Conservation (phyloP, 495 filamentous ascomycete genomes). For the Delitschia confertaspora region DNA sequence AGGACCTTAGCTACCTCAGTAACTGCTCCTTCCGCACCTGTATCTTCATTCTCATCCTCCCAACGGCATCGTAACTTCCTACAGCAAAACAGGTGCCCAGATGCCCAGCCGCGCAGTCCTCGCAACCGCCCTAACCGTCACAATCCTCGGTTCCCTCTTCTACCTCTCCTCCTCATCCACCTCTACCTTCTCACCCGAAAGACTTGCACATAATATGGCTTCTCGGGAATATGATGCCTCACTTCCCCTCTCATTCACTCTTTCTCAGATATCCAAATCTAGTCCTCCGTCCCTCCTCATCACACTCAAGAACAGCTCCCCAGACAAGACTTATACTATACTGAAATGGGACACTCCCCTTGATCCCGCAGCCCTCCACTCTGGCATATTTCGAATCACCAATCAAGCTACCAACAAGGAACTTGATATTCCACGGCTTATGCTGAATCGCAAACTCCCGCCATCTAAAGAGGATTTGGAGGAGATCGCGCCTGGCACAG, state of each 20-base stretch:
- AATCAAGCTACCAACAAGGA: conserved; percentile 14
- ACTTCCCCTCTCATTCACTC: conserved; percentile 19
- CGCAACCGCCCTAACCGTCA: conserved; percentile 13
- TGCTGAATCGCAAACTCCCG: conserved; percentile 19
- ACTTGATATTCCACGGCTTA: conserved; percentile 8
- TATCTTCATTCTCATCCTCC: too few species aligned
- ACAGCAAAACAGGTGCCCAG: not conserved
- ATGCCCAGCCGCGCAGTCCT: conserved; percentile 16
- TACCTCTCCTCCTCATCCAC: conserved; percentile 8
- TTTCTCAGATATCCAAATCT: conserved; percentile 21
- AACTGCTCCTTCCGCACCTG: too few species aligned
- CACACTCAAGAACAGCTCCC: conserved; percentile 18
- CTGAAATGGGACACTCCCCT: conserved; percentile 25
- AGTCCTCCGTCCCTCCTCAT: conserved; percentile 14
- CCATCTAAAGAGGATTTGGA: conserved; percentile 14
- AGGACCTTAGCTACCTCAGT: too few species aligned
- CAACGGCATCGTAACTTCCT: not conserved
- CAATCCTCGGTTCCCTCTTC: conserved; percentile 18
- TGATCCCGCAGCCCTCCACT: conserved; percentile 15
- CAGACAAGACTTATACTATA: conserved; percentile 17
- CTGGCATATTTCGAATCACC: conserved; percentile 15
- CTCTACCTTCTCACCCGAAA: conserved; percentile 2
- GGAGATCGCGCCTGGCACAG: conserved; percentile 15
- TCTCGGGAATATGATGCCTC: too few species aligned
- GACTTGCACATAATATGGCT: not conserved